These are phyloP conservation scores for Colletotrichum destructivum DNA, from an alignment of 2,329 filamentous ascomycete genomes.

Conservation along the genomic window DNA sequence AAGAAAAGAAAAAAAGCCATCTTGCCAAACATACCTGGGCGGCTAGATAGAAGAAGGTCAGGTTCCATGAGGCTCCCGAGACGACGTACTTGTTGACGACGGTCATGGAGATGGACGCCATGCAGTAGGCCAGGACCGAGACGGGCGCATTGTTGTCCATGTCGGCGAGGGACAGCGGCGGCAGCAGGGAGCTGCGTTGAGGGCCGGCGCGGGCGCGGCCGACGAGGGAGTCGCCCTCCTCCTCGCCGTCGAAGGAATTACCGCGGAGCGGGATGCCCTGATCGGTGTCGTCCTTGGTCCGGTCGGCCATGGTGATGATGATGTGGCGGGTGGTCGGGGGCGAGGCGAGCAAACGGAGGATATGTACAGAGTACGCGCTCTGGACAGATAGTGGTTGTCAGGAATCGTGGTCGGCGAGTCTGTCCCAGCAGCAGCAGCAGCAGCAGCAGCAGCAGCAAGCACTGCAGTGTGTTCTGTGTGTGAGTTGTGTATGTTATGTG, in stretches of 20 bases:
- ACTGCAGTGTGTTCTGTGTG: no score
- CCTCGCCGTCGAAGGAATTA: neutral
- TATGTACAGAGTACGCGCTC: no score
- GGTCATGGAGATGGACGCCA: conserved; percentile 98
- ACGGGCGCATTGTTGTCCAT: conserved; percentile 83
- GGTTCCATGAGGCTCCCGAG: conserved; percentile 90
- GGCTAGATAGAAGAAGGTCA: conserved; percentile 94
- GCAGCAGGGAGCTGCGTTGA: neutral
- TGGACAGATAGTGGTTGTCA: neutral
- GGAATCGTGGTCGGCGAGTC: neutral
- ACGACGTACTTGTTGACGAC: conserved; percentile 99
- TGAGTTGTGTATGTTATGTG: no score
- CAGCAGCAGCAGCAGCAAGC: no score
- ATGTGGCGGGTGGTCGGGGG: neutral
- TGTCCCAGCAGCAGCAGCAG: neutral
- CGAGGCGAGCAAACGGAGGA: neutral
- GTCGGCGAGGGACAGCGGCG: conserved; percentile 46
- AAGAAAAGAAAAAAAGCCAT: no score
- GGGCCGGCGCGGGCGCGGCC: neutral
- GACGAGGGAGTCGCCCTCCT: neutral
- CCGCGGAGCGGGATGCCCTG: conserved; percentile 1
- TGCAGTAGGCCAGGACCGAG: conserved; percentile 91
- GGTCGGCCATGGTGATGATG: neutral
- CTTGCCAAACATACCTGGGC: conserved; percentile 79
- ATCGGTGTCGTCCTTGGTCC: neutral